Base-by-base conservation (phyloP, 768 basidiomycete genomes). In the Cytidiella melzeri region DNA sequence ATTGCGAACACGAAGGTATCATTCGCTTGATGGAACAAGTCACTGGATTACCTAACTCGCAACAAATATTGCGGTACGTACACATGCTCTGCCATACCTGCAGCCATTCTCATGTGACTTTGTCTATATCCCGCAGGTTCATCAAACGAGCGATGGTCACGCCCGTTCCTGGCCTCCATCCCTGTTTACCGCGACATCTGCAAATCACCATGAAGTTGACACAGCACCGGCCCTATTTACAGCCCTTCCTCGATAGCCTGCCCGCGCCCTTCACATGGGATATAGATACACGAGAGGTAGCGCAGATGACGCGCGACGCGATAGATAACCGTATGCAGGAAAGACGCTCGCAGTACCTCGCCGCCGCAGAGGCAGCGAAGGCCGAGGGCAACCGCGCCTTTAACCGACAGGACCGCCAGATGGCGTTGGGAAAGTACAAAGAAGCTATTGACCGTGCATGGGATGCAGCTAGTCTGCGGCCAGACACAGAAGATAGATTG, bases 241-340 rank as follows among this genome's bases (percentile, higher is more conserved):
- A 54, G 20, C 65, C 66, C 15, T 70, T 70, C 54, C 55, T 70
- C 26, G 68, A 70, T 45, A 64, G 66, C 0, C 64, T 70, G 18
- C 69, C 69, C 2, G 39, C 51, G 6, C 67, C 67, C 13, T 68
- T 70, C 50, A 55, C 59, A 23, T 69, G 67, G 65, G 52, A 65
- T 3, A 27, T 67, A 6, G 67, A 68, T 48, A 69, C 64, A 0
- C 47, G 19, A 50, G 63, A 60, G 10, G 53, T 64, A 18, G 48
- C 52, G 18, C 48, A 52, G 12, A 49, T 48, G n/a, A 45, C 67
- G 41, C 48, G 45, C 6, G 41, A 48, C 24, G 66, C 64, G 2
- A 7, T 34, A 7, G 30, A 34, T 15, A 15, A 7, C 7, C 30
- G 30, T 7, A 34, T 34, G 30, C 30, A 34, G 30, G 30, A 34